Conservation (phyloP, 1,139 yeast species). For the Candida buenavistaensis region DNA sequence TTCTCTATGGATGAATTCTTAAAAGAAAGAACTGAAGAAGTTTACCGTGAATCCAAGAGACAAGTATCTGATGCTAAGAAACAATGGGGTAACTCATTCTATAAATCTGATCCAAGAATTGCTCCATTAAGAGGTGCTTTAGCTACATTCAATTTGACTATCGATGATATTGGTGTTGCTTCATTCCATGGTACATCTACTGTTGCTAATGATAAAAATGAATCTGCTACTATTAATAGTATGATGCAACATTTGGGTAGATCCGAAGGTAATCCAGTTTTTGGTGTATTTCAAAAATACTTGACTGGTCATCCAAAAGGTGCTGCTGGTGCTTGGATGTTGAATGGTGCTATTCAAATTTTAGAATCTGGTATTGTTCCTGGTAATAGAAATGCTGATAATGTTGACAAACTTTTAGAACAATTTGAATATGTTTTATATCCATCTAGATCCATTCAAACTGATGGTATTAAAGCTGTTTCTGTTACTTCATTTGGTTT, state of each 20-base stretch:
- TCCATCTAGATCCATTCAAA: slow-evolving; percentile 91
- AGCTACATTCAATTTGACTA: slow-evolving; percentile 87
- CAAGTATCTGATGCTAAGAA: slow-evolving; percentile 88
- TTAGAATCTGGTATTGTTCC: slow-evolving; percentile 93
- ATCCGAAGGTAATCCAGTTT: slow-evolving; percentile 94
- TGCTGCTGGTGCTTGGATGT: slow-evolving; percentile 99
- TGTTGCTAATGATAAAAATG: slow-evolving; percentile 97
- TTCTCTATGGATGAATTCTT: slow-evolving; percentile 57
- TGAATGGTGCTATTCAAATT: slow-evolving; percentile 96
- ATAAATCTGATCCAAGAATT: slow-evolving; percentile 86
- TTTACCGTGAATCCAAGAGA: slow-evolving; percentile 78
- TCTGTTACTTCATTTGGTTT: slow-evolving; percentile 97
- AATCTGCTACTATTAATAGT: slow-evolving; percentile 82
- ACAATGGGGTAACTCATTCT: slow-evolving; percentile 96
- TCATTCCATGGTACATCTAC: slow-evolving; percentile 99
- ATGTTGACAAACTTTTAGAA: slow-evolving; percentile 80
- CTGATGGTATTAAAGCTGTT: slow-evolving; percentile 97
- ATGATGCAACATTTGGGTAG: slow-evolving; percentile 97
- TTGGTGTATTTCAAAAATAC: slow-evolving; percentile 98
- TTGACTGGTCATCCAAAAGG: slow-evolving; percentile 99
- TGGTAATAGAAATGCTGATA: slow-evolving; percentile 98
- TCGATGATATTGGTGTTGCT: slow-evolving; percentile 94
- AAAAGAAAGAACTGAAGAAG: slow-evolving; percentile 84
- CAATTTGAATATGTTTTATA: slow-evolving; percentile 84
- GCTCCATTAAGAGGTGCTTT: slow-evolving; percentile 97